phyloP scores from a whole-genome alignment of 306 rosid species.

The Rosa multiflora region DNA sequence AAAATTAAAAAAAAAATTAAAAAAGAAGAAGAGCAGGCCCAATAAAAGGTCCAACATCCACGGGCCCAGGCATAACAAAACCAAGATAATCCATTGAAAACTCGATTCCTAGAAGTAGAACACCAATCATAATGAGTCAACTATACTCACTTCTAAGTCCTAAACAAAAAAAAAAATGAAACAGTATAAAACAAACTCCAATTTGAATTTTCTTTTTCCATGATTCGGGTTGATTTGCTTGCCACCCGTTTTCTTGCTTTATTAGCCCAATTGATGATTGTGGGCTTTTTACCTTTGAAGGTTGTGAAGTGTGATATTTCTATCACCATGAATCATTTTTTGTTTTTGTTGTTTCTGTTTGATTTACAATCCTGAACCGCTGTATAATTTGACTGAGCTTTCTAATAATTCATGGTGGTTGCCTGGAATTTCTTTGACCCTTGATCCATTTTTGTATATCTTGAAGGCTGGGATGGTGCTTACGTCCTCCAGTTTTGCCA shows the following conservation, averaged over 20 bases:
- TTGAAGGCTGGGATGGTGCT: conserved; percentile 70
- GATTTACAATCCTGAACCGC: conserved; percentile 45
- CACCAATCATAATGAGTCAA: not conserved
- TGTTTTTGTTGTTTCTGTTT: conserved; percentile 4
- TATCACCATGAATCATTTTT: conserved; percentile 13
- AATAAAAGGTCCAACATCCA: not conserved
- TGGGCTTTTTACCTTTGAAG: conserved; percentile 15
- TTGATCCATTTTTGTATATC: conserved; percentile 90
- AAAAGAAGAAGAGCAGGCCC: not conserved
- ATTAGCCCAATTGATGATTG: conserved; percentile 9
- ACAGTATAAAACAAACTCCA: not conserved
- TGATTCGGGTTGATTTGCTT: conserved; percentile 20
- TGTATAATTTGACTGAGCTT: conserved; percentile 69
- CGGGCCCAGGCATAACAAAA: not conserved
- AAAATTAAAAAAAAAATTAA: too few species aligned
- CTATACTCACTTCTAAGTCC: not conserved
- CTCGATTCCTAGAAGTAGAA: not conserved
- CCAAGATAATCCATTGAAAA: not conserved
- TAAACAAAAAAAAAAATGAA: not conserved
- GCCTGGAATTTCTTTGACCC: conserved; percentile 76
- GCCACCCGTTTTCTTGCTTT: conserved; percentile 18
- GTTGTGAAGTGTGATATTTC: not conserved
- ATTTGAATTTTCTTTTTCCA: not conserved
- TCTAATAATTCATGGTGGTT: conserved; percentile 62
- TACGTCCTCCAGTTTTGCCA: conserved; percentile 79